Base-by-base conservation (phyloP, 495 filamentous ascomycete genomes). In the Lophiostoma macrostomum region DNA sequence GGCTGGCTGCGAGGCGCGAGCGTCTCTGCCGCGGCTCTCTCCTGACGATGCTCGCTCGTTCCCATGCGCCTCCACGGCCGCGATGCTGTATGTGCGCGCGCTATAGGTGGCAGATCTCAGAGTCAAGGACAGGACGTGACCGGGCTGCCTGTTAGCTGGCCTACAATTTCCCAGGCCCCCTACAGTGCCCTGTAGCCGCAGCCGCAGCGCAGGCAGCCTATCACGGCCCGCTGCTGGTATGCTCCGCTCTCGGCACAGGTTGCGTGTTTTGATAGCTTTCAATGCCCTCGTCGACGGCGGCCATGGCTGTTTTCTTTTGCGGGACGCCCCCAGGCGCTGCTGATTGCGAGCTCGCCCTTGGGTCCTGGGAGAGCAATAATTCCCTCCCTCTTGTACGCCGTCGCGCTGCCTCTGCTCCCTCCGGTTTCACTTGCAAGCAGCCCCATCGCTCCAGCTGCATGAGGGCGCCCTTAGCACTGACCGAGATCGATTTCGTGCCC, bases 361-460 rank as follows among this genome's bases (percentile, higher is more conserved):
- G 41, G 25, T 28, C 7, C 29, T 42, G 10, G n/a, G 43, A 29
- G 46, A 39, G 46, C 50, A 45, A 41, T 19, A 54, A 36, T 29
- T 45, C 39, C 40, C 48, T 62, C 42, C 43, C 48, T 37, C 59
- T 61, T 58, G 53, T 62, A 30, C 48, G 40, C 53, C 53, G 43
- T 54, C 42, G 24, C 52, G 42, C 43, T 60, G 40, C 12, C 56
- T 28, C 16, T 39, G 27, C 41, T 45, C 50, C 5, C 44, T 43
- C 56, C 50, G 38, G 60, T 63, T 63, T 63, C 60, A 59, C 60
- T 18, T 58, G 46, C n/a, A 23, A 45, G 37, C 38, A 50, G 23
- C 59, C 58, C 58, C 43, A 58, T 61, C 53, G 44, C 63, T 56
- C 59, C 25, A 63, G 52, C 45, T 63, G 59, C 63, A 64, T 59